Percentiles rank a stretch among this genome's conserved stretches.
These are phyloP conservation scores for Codiaeum variegatum DNA, from an alignment of 441 rosid genomes.

Conservation along the genomic window DNA sequence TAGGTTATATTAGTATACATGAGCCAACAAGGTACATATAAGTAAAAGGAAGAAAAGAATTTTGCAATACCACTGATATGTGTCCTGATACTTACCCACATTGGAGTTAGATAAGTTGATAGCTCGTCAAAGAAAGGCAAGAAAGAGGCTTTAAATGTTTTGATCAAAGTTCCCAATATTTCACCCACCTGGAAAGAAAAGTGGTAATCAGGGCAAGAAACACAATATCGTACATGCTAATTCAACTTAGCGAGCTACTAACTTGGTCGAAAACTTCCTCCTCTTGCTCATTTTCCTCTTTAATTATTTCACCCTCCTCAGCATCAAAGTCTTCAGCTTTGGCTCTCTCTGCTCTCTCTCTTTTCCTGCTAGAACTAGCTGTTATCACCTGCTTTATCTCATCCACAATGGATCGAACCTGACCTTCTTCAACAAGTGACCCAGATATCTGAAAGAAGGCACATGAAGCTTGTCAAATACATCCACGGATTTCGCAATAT, in stretches of 20 bases:
- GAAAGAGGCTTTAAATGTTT: conserved; percentile 88
- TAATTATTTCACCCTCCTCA: conserved; percentile 93
- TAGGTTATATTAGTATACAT: neutral
- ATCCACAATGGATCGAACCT: conserved; percentile 88
- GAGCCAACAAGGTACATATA: neutral
- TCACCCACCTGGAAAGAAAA: conserved; percentile 78
- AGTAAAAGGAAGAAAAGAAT: neutral
- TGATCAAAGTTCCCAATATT: conserved; percentile 94
- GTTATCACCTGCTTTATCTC: conserved; percentile 93
- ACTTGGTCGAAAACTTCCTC: conserved; percentile 99
- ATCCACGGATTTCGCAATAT: conserved; percentile 15
- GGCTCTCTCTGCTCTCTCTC: conserved; percentile 90
- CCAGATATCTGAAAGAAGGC: conserved; percentile 71
- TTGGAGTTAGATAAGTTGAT: conserved; percentile 91
- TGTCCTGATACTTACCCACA: conserved; percentile 83
- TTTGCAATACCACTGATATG: neutral
- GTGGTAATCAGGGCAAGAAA: conserved; percentile 11
- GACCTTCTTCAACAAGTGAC: conserved; percentile 67
- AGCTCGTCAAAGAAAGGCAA: conserved; percentile 92
- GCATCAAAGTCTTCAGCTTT: conserved; percentile 98
- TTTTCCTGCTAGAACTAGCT: conserved; percentile 92
- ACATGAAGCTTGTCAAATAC: conserved; percentile 19
- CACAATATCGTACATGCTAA: neutral
- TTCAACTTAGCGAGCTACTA: conserved; percentile 22
- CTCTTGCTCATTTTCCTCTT: conserved; percentile 98